Conservation (phyloP, 1,284 basidiomycete species). For the Bjerkandera adusta region DNA sequence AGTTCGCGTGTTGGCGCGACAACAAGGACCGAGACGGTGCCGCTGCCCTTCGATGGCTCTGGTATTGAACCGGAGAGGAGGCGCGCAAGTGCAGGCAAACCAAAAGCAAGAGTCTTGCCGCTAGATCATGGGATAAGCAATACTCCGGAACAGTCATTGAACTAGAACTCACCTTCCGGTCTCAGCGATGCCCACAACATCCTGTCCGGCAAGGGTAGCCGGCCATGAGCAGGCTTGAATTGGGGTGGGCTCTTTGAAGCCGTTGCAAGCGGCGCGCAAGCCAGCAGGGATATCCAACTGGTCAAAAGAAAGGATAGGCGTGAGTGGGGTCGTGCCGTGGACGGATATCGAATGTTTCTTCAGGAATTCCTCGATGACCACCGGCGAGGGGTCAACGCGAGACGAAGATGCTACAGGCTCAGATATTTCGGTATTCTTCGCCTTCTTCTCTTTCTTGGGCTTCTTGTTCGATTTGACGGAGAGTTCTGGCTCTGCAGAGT, state of each 20-base stretch:
- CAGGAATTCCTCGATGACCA: constrained; percentile 64
- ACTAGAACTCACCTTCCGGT: constrained; percentile 71
- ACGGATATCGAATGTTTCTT: constrained; percentile 75
- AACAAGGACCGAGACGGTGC: constrained; percentile 74
- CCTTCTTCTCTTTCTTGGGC: constrained; percentile 16
- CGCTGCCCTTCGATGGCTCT: constrained; percentile 32
- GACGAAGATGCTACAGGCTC: constrained; percentile 20
- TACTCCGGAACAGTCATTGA: constrained; percentile 7
- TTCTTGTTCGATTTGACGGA: not conserved
- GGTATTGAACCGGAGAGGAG: constrained; percentile 44
- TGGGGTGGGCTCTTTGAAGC: constrained; percentile 89
- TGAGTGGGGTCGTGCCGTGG: constrained; percentile 50
- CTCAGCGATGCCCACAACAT: constrained; percentile 97
- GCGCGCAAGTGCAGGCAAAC: constrained; percentile 81
- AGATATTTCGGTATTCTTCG: constrained; percentile 11
- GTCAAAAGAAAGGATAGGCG: constrained; percentile 79
- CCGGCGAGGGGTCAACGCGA: constrained; percentile 26
- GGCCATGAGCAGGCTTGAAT: constrained; percentile 98
- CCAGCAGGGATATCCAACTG: constrained; percentile 68
- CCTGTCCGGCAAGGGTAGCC: constrained; percentile 75
- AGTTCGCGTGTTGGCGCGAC: constrained; percentile 94
- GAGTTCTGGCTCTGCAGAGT: not conserved
- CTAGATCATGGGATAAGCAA: constrained; percentile 35
- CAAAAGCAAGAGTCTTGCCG: constrained; percentile 97
- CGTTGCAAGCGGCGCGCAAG: constrained; percentile 61